Evolutionary conservation across 75 land plant species (phyloP), one percentile per base, ranked within the genome.

Genomic region (Cryptomeria japonica): DNA sequence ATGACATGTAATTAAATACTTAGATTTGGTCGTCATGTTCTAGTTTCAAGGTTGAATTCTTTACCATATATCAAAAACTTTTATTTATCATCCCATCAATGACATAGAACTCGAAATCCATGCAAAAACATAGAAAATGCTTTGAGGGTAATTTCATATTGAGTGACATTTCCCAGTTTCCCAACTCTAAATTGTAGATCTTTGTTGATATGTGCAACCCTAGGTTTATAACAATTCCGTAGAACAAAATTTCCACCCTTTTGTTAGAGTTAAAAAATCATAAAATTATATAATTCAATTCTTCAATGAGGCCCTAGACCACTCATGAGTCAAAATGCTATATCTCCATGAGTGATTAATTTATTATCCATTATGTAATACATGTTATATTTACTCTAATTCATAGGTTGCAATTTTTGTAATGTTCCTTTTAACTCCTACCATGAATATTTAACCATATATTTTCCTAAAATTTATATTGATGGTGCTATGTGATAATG

Each of bases 61-160:
- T 94, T 94, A 28, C 91, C 95, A 58, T 88, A 88, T 32, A 90
- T 89, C n/a, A 91, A 86, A 18, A 53, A 34, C 58, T 77, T 84
- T 34, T 83, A 37, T 70, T 87, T 11, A 87, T 83, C 75, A 88
- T 89, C 13, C 93, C 93, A 1, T 93, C 93, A 15, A 94, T 91
- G 4, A 94, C 91, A 84, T 92, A 93, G 83, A 91, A 93, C 32
- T 91, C 89, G 9, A 87, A 88, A 72, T 90, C 90, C 90, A 93
- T 88, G 31, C 91, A 88, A 39, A 91, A 83, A 4, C 84, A 92
- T 41, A 92, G 91, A 34, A 88, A 93, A 87, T 88, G 87, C 38
- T 93, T 91, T 78, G 91, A 85, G 16, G 92, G 77, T 36, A 84
- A 88, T 31, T 85, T 73, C 91, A 93, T 93, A 85, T 28, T 82